Conservation (phyloP, 192 early-diverging fungal genomes). For the Coemansia sp. region DNA sequence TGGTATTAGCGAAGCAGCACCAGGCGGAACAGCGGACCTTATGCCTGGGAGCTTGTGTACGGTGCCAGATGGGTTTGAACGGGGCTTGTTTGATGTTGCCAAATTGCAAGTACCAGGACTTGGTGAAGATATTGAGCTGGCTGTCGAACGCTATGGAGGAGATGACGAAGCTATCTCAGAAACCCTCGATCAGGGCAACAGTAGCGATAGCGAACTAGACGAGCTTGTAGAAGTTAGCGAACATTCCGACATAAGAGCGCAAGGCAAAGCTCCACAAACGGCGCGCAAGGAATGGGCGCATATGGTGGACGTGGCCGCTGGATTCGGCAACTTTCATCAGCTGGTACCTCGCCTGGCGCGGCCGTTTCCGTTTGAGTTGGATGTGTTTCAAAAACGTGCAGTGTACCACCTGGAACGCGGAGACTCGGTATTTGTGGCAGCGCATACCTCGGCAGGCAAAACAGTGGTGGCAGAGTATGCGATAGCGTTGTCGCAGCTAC, state of each 20-base stretch:
- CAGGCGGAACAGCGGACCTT: too few relatives aligned
- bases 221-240: conserved; percentile 3
- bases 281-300: conserved; percentile 83
- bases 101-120: conserved; percentile 5
- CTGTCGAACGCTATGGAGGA: conserved; percentile 21
- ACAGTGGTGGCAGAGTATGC: conserved; percentile 99
- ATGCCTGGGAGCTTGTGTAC: conserved; percentile 15
- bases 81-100: conserved; percentile 29
- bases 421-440: conserved; percentile 96
- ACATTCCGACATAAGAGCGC: too few relatives aligned
- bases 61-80: conserved; percentile 45
- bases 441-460: conserved; percentile 98
- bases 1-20: conserved; percentile 17
- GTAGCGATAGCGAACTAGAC: conserved; percentile 12
- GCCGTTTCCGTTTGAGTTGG: conserved; percentile 90
- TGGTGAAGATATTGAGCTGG: conserved; percentile 16
- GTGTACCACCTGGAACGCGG: conserved; percentile 94
- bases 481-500: conserved; percentile 86
- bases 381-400: conserved; percentile 95
- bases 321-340: conserved; percentile 86
- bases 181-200: not conserved
- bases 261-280: not conserved
- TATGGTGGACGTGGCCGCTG: conserved; percentile 79
- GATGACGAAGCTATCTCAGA: not conserved
- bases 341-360: conserved; percentile 87